phyloP scores from a whole-genome alignment of 352 stramenopile genomes.

The Globisporangium cylindrosporum region DNA sequence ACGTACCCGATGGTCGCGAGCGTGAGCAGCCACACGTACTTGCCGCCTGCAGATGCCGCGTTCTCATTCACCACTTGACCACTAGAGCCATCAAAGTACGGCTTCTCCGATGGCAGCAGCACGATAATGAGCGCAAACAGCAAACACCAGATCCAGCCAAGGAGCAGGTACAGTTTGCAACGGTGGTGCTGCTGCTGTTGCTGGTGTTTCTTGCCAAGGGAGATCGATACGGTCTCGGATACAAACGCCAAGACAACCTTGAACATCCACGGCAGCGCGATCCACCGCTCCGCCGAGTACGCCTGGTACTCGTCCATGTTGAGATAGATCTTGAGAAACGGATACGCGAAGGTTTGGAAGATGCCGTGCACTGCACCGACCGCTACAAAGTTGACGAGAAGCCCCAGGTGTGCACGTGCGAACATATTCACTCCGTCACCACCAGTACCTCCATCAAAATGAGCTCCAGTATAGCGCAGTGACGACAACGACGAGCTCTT shows the following conservation, averaged over 20 bases:
- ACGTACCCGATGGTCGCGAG: slow-evolving; percentile 50
- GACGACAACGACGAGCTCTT: slow-evolving; percentile 7
- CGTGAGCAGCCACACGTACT: slow-evolving; percentile 52
- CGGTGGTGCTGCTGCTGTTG: neutral
- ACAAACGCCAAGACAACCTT: slow-evolving; percentile 51
- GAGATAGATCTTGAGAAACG: slow-evolving; percentile 70
- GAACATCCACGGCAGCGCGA: slow-evolving; percentile 57
- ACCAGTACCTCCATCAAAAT: neutral
- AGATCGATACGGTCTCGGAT: slow-evolving; percentile 35
- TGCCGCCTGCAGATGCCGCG: slow-evolving; percentile 30
- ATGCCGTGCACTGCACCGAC: slow-evolving; percentile 53
- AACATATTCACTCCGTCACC: slow-evolving; percentile 23
- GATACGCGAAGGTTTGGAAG: slow-evolving; percentile 53
- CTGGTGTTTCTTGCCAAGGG: neutral
- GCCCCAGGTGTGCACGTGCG: slow-evolving; percentile 33
- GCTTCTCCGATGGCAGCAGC: slow-evolving; percentile 27
- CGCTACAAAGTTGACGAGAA: slow-evolving; percentile 55
- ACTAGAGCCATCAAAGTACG: slow-evolving; percentile 30
- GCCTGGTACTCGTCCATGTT: slow-evolving; percentile 72
- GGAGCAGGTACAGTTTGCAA: slow-evolving; percentile 11
- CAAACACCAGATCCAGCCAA: slow-evolving; percentile 44
- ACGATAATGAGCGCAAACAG: slow-evolving; percentile 44
- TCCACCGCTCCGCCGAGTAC: slow-evolving; percentile 43
- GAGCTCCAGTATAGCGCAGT: neutral
- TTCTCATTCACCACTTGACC: slow-evolving; percentile 30